Base-by-base conservation (phyloP, 352 stramenopile species). In the Phytopythium ostracodes region DNA sequence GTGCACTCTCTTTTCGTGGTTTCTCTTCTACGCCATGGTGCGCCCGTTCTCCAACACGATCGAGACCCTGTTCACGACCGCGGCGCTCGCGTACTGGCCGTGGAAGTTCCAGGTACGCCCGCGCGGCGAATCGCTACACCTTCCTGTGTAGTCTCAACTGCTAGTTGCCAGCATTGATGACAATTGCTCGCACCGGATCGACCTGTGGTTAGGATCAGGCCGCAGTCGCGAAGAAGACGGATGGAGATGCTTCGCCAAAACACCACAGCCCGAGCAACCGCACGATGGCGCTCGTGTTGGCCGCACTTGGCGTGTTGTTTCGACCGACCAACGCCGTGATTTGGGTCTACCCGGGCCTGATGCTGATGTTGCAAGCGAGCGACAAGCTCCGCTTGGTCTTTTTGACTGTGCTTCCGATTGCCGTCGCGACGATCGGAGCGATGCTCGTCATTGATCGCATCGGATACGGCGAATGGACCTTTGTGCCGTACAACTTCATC, bases 1-100 rank as follows among this genome's bases (percentile, higher is more conserved):
- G 31, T 93, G 82, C 60, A 79, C 88, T 12, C 43, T 95, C 20
- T 80, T 83, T 31, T 94, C 82, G 40, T 96, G 86, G 86, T 96
- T 96, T 53, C 80, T 77, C 46, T 94, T 92, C 59, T 96, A 92
- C 70, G 79, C 81, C 17, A 87, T 92, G 72, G 85, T 95, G 40
- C 81, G 88, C 14, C 88, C 88, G 35, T 96, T 87, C 60, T 96
- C 88, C 24, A 96, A 95, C 60, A 91, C 81, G 47, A 75, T 94
- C 25, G 88, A 96, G 68, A 88, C 84, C 5, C 49, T 94, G 52
- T 92, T 81, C 60, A 96, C 86, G 1, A 89, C 83, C 0, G 75
- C 77, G 0, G 86, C 84, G 43, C 56, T 96, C 22, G 63, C 79
- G 0, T 84, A 87, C 46, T 96, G 88, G 88, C 88, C 86, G 14